Evolutionary conservation across 1,139 yeast species (phyloP).

Genomic region (Taiozyma sp.): DNA sequence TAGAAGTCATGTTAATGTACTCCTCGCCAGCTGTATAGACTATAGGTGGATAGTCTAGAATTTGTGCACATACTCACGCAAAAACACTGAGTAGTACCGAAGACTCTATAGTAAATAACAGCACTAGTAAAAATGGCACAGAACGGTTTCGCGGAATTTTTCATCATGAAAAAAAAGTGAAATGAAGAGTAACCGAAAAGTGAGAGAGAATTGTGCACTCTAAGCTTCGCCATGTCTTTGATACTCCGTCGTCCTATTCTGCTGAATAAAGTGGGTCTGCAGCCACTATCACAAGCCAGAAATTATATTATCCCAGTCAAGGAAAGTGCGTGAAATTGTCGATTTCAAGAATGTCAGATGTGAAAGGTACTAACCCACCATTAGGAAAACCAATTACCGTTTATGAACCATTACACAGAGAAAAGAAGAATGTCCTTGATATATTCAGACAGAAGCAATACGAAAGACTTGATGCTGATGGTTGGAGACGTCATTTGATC

Average conservation of each 20-base stretch:
- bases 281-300: conserved; percentile 10
- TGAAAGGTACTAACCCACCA: conserved; percentile 11
- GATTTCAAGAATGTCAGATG: not conserved
- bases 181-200: not conserved
- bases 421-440: conserved; percentile 21
- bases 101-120: not conserved
- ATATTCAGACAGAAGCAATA: conserved; percentile 20
- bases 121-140: not conserved
- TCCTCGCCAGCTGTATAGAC: no score
- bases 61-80: not conserved
- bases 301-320: conserved; percentile 20
- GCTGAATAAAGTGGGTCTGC: not conserved
- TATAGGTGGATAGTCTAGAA: not conserved
- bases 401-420: conserved; percentile 27
- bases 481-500: conserved; percentile 63
- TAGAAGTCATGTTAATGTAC: not conserved
- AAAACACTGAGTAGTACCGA: not conserved
- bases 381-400: conserved; percentile 28
- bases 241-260: conserved; percentile 5
- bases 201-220: not conserved
- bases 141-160: not conserved
- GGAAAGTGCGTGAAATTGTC: conserved; percentile 12
- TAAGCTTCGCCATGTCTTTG: conserved; percentile 3
- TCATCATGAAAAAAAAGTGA: not conserved
- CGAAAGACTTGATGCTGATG: conserved; percentile 63